Conservation (phyloP, 805 yeast genomes). For the Candida xiaguanensis region DNA sequence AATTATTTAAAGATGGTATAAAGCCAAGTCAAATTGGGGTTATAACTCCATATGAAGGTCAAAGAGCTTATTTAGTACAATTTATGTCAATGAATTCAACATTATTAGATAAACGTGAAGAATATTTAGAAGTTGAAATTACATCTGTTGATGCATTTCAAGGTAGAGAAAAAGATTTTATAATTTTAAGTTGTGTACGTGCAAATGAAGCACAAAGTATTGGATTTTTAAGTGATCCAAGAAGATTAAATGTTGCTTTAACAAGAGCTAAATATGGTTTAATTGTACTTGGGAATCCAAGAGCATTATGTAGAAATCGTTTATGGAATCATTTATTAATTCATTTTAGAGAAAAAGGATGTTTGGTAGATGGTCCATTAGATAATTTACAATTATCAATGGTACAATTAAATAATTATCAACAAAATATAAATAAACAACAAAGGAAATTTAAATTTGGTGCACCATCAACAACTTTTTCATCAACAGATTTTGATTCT, state of each 20-base stretch:
- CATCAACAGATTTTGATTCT: slow-evolving; percentile 22
- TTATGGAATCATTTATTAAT: slow-evolving; percentile 77
- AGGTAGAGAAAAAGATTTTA: slow-evolving; percentile 43
- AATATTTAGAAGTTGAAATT: slow-evolving; percentile 74
- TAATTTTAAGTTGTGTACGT: slow-evolving; percentile 42
- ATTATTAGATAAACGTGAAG: slow-evolving; percentile 49
- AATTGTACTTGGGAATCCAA: slow-evolving; percentile 75
- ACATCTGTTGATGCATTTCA: slow-evolving; percentile 50
- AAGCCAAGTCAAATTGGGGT: slow-evolving; percentile 83
- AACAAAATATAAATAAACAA: slow-evolving; percentile 16
- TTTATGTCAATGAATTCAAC: slow-evolving; percentile 74
- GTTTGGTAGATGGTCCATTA: slow-evolving; percentile 85
- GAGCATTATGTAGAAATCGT: slow-evolving; percentile 62
- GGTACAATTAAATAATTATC: slow-evolving; percentile 43
- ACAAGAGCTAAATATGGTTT: slow-evolving; percentile 43
- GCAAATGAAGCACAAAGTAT: slow-evolving; percentile 38
- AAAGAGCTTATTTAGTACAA: slow-evolving; percentile 74
- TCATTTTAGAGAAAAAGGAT: slow-evolving; percentile 80
- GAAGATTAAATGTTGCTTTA: slow-evolving; percentile 42
- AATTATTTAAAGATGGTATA: slow-evolving; percentile 73
- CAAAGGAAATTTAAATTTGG: slow-evolving; percentile 9
- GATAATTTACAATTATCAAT: slow-evolving; percentile 73
- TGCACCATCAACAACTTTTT: slow-evolving; percentile 11
- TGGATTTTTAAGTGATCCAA: slow-evolving; percentile 43
- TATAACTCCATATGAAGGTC: slow-evolving; percentile 94